Conservation (phyloP, 2,329 filamentous ascomycete species). For the Trichoderma hamatum region DNA sequence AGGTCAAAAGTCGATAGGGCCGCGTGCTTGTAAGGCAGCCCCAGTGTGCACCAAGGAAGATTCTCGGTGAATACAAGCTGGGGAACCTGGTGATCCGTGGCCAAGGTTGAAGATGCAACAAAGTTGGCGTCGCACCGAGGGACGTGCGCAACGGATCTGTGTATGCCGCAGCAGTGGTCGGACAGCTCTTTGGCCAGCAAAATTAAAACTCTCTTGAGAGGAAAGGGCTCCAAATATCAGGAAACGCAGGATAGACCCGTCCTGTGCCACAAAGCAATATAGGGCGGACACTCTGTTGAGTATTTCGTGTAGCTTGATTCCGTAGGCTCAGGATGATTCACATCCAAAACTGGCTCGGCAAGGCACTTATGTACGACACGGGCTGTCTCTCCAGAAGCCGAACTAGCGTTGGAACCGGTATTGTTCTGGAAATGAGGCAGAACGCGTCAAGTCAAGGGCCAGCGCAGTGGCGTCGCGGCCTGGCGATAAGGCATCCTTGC, state of each 20-base stretch:
- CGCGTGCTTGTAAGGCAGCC: slow-evolving; percentile 19
- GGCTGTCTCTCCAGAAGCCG: slow-evolving; percentile 26
- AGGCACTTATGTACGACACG: slow-evolving; percentile 7
- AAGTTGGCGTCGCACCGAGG: neutral
- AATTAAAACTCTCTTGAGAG: slow-evolving; percentile 5
- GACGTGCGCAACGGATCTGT: slow-evolving; percentile 20
- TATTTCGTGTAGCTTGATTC: slow-evolving; percentile 11
- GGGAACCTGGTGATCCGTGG: neutral
- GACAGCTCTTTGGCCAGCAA: slow-evolving; percentile 5
- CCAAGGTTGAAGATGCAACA: slow-evolving; percentile 5
- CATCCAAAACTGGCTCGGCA: slow-evolving; percentile 12
- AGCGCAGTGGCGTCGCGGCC: neutral
- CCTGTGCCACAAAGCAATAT: slow-evolving; percentile 17
- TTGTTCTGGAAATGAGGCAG: slow-evolving; percentile 31
- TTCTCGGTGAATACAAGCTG: slow-evolving; percentile 28
- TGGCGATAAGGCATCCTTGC: slow-evolving; percentile 30
- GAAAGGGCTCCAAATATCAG: slow-evolving; percentile 7
- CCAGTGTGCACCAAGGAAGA: slow-evolving; percentile 6
- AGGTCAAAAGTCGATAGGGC: slow-evolving; percentile 3
- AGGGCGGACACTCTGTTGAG: neutral
- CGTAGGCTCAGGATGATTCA: slow-evolving; percentile 1
- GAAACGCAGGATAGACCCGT: neutral
- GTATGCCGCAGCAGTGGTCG: neutral
- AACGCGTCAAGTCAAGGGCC: slow-evolving; percentile 19
- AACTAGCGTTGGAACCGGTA: slow-evolving; percentile 17